Conservation (phyloP, 805 yeast species). For the Naumovozyma baii region DNA sequence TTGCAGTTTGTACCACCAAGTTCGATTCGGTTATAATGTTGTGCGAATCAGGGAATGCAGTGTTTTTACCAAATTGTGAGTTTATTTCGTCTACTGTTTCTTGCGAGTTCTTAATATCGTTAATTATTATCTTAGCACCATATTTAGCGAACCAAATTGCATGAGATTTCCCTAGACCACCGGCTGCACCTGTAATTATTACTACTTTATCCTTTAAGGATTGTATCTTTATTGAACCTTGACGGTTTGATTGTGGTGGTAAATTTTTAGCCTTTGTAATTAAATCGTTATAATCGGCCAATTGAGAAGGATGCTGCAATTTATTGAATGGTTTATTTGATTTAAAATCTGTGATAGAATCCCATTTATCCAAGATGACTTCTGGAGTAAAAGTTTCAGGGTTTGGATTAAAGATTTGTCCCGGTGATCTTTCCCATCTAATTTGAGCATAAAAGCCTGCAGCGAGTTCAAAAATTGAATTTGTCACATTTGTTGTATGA, state of each 20-base stretch:
- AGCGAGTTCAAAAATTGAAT: conserved; percentile 83
- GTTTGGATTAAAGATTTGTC: conserved; percentile 74
- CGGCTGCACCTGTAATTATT: conserved; percentile 89
- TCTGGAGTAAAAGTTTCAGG: conserved; percentile 67
- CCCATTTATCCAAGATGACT: conserved; percentile 60
- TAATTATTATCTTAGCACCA: conserved; percentile 92
- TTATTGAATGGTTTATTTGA: conserved; percentile 45
- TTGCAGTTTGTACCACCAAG: conserved; percentile 65
- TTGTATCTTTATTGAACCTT: conserved; percentile 41
- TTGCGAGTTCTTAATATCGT: conserved; percentile 73
- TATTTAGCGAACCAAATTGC: conserved; percentile 76
- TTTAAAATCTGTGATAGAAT: conserved; percentile 53
- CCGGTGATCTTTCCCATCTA: conserved; percentile 90
- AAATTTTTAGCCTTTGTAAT: conserved; percentile 42
- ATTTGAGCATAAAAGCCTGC: conserved; percentile 89
- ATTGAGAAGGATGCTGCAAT: conserved; percentile 57
- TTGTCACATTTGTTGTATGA: conserved; percentile 50
- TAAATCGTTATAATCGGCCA: conserved; percentile 61
- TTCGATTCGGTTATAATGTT: conserved; percentile 72
- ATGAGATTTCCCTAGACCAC: conserved; percentile 87
- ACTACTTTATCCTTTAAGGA: conserved; percentile 78
- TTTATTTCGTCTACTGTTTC: conserved; percentile 65
- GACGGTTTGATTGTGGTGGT: conserved; percentile 41
- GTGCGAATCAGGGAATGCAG: conserved; percentile 74
- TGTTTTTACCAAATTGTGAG: conserved; percentile 53